Evolutionary conservation across 805 yeast genomes (phyloP), one percentile per base, ranked within the genome.

Genomic region (Saccharomycopsis fermentans): DNA sequence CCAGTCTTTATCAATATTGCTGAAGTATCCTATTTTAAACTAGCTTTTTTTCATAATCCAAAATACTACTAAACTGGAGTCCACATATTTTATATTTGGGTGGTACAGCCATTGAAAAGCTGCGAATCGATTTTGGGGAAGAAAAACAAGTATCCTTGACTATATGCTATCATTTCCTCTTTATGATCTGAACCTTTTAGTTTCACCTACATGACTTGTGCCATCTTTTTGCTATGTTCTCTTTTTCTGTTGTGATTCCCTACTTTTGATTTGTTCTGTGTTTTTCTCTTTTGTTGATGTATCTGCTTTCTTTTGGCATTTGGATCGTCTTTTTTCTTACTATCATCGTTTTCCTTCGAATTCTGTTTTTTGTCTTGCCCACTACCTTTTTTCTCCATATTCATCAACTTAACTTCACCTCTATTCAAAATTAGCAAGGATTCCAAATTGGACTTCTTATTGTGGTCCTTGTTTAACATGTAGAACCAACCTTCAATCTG

Each of bases 401-500:
- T 61, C 61, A 21, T 58, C 43, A n/a, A n/a, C 21, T 19, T 21
- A 19, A 43, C 34, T 40, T 54, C 47, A 26, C 29, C 48, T 16
- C 48, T 34, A 16, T 55, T 56, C 29, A 54, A 19, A 17, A 34
- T 19, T 3, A 48, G 35, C 24, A 53, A 55, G 12, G 54, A 35
- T n/a, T 39, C 55, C 43, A 36, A 35, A 24, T 35, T 40, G 29
- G 26, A 34, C 29, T 17, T 48, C 50, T 19, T 50, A 27, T 39
- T 57, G 21, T 29, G 67, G 63, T 56, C 63, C 51, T 80, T 80
- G 55, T 81, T 77, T 19, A 90, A 68, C 86, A 87, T 86, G 58
- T 86, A 73, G 1, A 86, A 85, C 97, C 97, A 92, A 0, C 96
- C 96, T 74, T 91, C 97, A 54, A 92, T 81, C 68, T 89, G 96